Evolutionary conservation across 148 eudicot genomes (phyloP), one percentile per base, ranked within the genome.

Genomic region (Camellia lanceoleosa): DNA sequence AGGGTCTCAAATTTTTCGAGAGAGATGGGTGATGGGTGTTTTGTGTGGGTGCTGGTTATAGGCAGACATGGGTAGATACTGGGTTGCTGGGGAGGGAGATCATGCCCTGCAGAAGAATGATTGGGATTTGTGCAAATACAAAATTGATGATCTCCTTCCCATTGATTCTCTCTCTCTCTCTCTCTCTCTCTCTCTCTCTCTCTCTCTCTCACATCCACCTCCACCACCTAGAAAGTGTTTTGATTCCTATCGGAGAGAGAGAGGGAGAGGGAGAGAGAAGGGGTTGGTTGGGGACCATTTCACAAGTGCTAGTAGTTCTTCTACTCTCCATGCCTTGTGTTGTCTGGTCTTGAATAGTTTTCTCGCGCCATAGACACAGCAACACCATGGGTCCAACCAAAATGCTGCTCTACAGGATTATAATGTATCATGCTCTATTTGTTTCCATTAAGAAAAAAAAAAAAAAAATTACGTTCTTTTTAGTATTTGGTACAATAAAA

Each of bases 41-140:
- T 11, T 3, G 61, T 11, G 58, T 7, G 72, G 30, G 16, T 47
- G 74, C 74, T 71, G 56, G 74, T 71, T 47, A 47, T 49, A 9
- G 74, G 41, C 74, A 71, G 74, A 47, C 74, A 71, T 47, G 11
- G 54, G 73, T n/a, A 30, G 56, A 10, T n/a, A 38, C 6, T 7
- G 55, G 52, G 74, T 46, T 19, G 47, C 74, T 49, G 58, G 72
- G 56, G 74, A 10, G 12, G 74, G 3, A 47, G 42, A 71, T 47
- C 20, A 5, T 19, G 56, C 38, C 51, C 74, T 71, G 74, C 0
- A 18, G 9, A 9, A 56, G 74, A 71, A 71, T 71, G 51, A 9
- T 71, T 11, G 74, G 74, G 74, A 71, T 71, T 71, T 71, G 74
- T 10, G 74, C 56, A 68, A 68, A 12, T 13, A 0, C 1, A 65